Evolutionary conservation across 768 basidiomycete species (phyloP), one percentile per base, ranked within the genome.

Genomic region (Antrodiella citrinella): DNA sequence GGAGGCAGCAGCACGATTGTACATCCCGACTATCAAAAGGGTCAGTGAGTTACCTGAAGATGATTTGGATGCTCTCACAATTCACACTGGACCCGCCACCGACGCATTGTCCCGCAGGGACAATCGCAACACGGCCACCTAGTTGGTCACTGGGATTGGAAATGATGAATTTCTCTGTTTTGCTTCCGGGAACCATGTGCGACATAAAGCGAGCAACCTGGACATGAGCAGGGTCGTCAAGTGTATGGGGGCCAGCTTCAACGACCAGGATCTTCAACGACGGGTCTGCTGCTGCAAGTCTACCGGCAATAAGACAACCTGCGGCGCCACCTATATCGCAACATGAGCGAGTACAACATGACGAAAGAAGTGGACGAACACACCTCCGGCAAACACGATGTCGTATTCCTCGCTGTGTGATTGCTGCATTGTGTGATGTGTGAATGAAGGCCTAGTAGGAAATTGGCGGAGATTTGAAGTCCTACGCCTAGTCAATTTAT

Each of bases 71-170:
- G 35, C 10, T 18, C 62, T 39, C 44, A 81, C 81, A 79, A 54
- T 84, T 85, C 15, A 84, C 72, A 47, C 68, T 66, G 0, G 81
- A 82, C 0, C 82, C 82, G 4, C 83, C 84, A 3, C 84, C 83
- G 4, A 86, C 57, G 40, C 72, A 74, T 47, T 75, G 69, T 0
- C 76, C 82, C 22, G 66, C 59, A 0, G 71, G 68, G 3, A 80
- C 69, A 26, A 76, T 44, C 3, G 67, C 57, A 3, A 65, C 57
- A 3, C 83, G 78, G 4, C 73, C 76, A 13, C 59, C 68, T 30
- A 73, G 63, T 48, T 70, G 74, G 0, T 67, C 64, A 54, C 73
- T 74, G 4, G 72, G 68, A 20, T 65, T 64, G 4, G 55, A 58
- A 3, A 47, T 44, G 50, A 82, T 68, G 51, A 69, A 67, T 2